Conservation (phyloP, 129 eudicot genomes). For the Helianthus tuberosus region DNA sequence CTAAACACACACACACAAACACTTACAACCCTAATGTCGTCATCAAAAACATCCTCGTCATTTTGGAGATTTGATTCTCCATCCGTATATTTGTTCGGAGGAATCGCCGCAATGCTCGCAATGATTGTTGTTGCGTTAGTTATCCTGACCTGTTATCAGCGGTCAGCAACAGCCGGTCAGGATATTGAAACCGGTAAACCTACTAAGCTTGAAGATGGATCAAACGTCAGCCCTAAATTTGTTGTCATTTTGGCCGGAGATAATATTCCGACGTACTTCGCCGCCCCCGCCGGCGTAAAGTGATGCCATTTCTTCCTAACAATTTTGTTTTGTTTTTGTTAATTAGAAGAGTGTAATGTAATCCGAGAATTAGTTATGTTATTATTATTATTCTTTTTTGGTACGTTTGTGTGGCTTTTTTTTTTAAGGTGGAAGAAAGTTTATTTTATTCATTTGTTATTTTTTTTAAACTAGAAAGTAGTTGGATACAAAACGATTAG, state of each 20-base stretch:
- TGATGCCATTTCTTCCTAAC: conserved; percentile 2
- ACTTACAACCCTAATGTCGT: not conserved
- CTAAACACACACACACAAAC: not conserved
- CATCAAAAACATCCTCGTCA: not conserved
- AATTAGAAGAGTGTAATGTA: conserved; percentile 7
- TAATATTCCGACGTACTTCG: conserved; percentile 45
- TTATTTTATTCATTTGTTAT: too few relatives aligned
- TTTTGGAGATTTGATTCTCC: conserved; percentile 47
- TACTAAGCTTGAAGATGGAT: not conserved
- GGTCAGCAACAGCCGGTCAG: not conserved
- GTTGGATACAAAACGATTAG: too few relatives aligned
- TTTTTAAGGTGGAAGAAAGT: too few relatives aligned
- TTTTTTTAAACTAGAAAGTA: too few relatives aligned
- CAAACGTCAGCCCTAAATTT: conserved; percentile 25
- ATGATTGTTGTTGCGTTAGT: conserved; percentile 47
- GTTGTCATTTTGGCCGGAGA: conserved; percentile 69
- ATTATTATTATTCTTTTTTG: too few relatives aligned
- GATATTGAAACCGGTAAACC: conserved; percentile 1
- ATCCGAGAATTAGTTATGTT: not conserved
- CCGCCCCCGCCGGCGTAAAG: conserved; percentile 30
- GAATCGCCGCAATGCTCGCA: conserved; percentile 39
- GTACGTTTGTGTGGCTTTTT: too few relatives aligned
- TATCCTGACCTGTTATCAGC: conserved; percentile 47
- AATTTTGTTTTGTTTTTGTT: conserved; percentile 6
- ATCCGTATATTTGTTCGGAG: conserved; percentile 46